Base-by-base conservation (phyloP, 2,329 filamentous ascomycete genomes). In the Diaporthe vexans region DNA sequence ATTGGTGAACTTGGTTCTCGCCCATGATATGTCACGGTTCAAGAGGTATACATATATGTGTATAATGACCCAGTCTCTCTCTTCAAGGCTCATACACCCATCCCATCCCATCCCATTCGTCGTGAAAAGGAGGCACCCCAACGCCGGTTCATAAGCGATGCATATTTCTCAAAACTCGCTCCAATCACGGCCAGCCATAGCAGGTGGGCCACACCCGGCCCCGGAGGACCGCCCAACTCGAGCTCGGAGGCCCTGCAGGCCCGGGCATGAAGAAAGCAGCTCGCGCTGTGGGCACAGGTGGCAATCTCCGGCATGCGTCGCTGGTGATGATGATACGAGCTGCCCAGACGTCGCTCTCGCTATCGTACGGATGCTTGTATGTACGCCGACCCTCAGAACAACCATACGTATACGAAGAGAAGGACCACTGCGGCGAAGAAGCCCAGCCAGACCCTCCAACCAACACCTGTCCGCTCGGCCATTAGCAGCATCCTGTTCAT, bases 401-500 rank as follows among this genome's bases (percentile, higher is more conserved):
- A 83, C 95, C 96, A 98, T 74, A 98, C 96, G 83, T 96, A 99
- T 78, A 91, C 91, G 83, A 99, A 99, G 78, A 98, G 83, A 72
- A 96, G 81, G 76, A 93, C 90, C 24, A 98, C 94, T 48, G 92
- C 94, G 8, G 91, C 88, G 82, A 99, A 98, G 85, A 99, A 99
- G 57, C 87, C 88, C 69, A 98, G 83, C 97, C 97, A 99, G 73
- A 95, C 94, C 84, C 91, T 96, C 97, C 97, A 99, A 80, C 95
- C 93, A 13, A 99, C 93, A n/a, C 97, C 97, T 2, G 95, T 97
- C 79, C 92, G 89, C 85, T 98, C 91, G 6, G 97, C 97, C 97
- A 99, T 99, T 71, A 96, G 82, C 77, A 98, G 85, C 97, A 99
- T 99, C 74, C 95, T 89, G 82, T 95, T 98, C 97, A 99, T 98